A percentile compares a stretch with the other conserved stretches of the same genome.
Evolutionary conservation across 2,329 filamentous ascomycete genomes (phyloP).

Genomic region (Juglanconis juglandina): DNA sequence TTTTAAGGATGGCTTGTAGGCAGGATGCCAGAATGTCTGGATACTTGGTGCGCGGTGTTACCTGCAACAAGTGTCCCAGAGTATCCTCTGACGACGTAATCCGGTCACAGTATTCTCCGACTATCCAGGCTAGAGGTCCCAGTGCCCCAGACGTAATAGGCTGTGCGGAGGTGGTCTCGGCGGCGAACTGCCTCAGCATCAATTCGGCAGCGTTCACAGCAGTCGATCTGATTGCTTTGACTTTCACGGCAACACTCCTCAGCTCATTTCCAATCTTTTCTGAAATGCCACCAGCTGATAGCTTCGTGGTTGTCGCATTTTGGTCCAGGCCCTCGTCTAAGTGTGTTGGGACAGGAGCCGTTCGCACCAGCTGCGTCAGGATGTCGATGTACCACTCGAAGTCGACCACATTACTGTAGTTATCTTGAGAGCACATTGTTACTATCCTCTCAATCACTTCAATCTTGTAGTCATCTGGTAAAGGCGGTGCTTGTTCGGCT

Average conservation of each 20-base stretch:
- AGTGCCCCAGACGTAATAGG: slow-evolving; percentile 63
- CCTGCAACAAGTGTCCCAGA: slow-evolving; percentile 70
- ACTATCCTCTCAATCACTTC: slow-evolving; percentile 81
- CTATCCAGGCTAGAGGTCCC: slow-evolving; percentile 75
- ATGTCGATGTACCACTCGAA: slow-evolving; percentile 98
- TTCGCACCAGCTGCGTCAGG: slow-evolving; percentile 76
- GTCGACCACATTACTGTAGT: slow-evolving; percentile 79
- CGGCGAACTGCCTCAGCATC: slow-evolving; percentile 58
- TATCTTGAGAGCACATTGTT: slow-evolving; percentile 84
- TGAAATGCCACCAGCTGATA: slow-evolving; percentile 49
- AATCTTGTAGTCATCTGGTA: slow-evolving; percentile 82
- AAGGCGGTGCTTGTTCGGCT: slow-evolving; percentile 48
- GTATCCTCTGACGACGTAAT: slow-evolving; percentile 68
- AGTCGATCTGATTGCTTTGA: slow-evolving; percentile 74
- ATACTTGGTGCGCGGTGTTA: slow-evolving; percentile 53
- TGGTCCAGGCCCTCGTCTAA: slow-evolving; percentile 35
- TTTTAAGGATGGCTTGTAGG: slow-evolving; percentile 80
- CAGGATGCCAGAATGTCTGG: slow-evolving; percentile 72
- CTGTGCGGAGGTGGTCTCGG: slow-evolving; percentile 52
- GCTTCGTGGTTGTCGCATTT: slow-evolving; percentile 26
- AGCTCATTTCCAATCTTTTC: slow-evolving; percentile 79
- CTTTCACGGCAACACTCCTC: slow-evolving; percentile 86
- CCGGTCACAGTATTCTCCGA: slow-evolving; percentile 80
- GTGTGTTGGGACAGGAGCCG: slow-evolving; percentile 53
- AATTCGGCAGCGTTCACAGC: slow-evolving; percentile 82